Base-by-base conservation (phyloP, 2,329 filamentous ascomycete genomes). In the Paracoccidioides lutzii region DNA sequence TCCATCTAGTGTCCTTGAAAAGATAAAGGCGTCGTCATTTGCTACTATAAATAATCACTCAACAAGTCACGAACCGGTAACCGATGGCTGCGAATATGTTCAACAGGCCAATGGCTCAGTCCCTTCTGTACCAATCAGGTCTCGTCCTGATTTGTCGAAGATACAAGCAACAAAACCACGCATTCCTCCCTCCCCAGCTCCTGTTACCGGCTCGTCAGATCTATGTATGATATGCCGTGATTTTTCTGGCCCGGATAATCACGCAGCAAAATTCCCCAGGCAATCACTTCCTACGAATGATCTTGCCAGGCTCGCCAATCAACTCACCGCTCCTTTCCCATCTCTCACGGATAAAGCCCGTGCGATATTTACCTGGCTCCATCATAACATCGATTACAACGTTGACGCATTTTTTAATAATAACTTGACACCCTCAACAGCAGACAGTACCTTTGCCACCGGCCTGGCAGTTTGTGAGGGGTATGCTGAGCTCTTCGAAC, bases 291-390 rank as follows among this genome's bases (percentile, higher is more conserved):
- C 88, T 46, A 83, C 85, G 0, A 71, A 74, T 3, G 78, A 82
- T 61, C 75, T 93, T 3, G 81, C 79, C 22, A 87, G 87, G 73
- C 78, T 98, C 30, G 90, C 90, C 0, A 79, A 81, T 53, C 81
- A 87, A 53, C 79, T 97, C 22, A 95, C 89, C 56, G 76, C 78
- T 3, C 85, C 87, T 0, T 96, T 97, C 66, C 72, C 82, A 0
- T 95, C 88, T 0, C 73, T 76, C 1, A 95, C 91, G 0, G 91
- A 97, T 70, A 96, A 96, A 73, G 91, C 93, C 2, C 81, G 93
- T 33, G 89, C 83, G 2, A 88, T 98, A 58, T 97, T 97, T 67
- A 88, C 87, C 0, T 98, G 93, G 93, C 82, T 90, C 43, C 91
- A 97, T 71, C 84, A 97, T 70, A 97, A 97, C 64, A 84, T 98